These are phyloP conservation scores for Aspergillus sp. DNA, from an alignment of 2,329 filamentous ascomycete genomes.

Conservation along the genomic window DNA sequence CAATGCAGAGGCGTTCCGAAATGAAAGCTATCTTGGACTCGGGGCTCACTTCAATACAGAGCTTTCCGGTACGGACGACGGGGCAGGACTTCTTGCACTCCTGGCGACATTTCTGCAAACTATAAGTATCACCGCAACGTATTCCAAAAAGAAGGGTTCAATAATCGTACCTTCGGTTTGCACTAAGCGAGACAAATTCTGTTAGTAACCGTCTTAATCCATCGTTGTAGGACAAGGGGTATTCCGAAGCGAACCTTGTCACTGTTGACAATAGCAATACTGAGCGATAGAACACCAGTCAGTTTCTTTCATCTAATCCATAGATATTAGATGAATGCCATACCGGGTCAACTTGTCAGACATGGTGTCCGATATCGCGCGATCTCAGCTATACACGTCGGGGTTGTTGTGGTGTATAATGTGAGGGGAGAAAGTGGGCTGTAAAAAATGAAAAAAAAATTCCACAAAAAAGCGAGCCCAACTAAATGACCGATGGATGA, in stretches of 20 bases:
- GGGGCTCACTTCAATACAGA: conserved; percentile 87
- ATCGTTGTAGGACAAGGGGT: conserved; percentile 31
- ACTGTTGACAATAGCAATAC: conserved; percentile 97
- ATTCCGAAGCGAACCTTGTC: conserved; percentile 68
- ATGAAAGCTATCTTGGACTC: conserved; percentile 96
- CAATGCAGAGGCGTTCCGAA: conserved; percentile 90
- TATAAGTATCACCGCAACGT: conserved; percentile 13
- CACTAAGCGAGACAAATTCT: conserved; percentile 50
- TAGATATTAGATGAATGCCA: conserved; percentile 21
- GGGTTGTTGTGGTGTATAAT: too few relatives aligned
- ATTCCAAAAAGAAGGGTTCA: neutral
- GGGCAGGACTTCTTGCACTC: conserved; percentile 99
- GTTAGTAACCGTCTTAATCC: conserved; percentile 30
- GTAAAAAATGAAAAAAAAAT: conserved; percentile 8
- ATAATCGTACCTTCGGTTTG: conserved; percentile 67
- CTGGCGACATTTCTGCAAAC: conserved; percentile 81
- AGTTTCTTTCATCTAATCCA: conserved; percentile 8
- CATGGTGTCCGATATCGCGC: conserved; percentile 51
- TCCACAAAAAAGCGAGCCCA: neutral
- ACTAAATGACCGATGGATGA: neutral
- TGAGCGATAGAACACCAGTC: conserved; percentile 33
- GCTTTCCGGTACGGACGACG: conserved; percentile 93
- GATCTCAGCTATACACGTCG: neutral
- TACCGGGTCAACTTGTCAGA: conserved; percentile 93
- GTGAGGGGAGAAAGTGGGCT: neutral